Evolutionary conservation across 2,329 filamentous ascomycete species (phyloP).

Genomic region (Penicillium janthinellum): DNA sequence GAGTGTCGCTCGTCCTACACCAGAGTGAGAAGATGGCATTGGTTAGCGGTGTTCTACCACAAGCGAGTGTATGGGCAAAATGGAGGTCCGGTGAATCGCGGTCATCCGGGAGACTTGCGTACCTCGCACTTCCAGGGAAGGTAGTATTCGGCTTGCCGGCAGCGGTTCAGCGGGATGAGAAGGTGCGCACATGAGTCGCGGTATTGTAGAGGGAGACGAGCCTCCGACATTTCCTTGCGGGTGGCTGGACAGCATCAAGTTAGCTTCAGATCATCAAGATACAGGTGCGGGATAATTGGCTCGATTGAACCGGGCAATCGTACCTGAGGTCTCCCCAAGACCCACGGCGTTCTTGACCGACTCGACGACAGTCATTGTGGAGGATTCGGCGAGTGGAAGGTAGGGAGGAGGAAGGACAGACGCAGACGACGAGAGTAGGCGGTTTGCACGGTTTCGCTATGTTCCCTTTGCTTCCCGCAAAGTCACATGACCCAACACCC

Average conservation of each 20-base stretch:
- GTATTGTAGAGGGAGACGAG: constrained; percentile 84
- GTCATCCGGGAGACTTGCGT: constrained; percentile 39
- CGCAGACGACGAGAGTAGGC: constrained; percentile 27
- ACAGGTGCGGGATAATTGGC: constrained; percentile 7
- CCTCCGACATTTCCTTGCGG: constrained; percentile 90
- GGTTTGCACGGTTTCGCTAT: constrained; percentile 31
- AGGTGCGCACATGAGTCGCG: constrained; percentile 94
- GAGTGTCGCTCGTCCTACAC: constrained; percentile 86
- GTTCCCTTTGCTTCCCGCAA: constrained; percentile 30
- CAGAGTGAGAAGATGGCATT: constrained; percentile 1
- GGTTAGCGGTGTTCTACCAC: constrained; percentile 5
- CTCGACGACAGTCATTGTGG: constrained; percentile 51
- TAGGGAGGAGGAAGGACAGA: constrained; percentile 22
- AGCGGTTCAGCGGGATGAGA: constrained; percentile 92
- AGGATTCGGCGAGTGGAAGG: constrained; percentile 15
- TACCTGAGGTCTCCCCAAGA: constrained; percentile 44
- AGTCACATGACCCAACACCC: constrained; percentile 18
- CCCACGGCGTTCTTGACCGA: constrained; percentile 53
- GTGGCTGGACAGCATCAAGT: constrained; percentile 28
- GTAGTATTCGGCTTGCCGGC: constrained; percentile 89
- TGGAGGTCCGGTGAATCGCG: background rate
- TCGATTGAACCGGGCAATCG: constrained; percentile 31
- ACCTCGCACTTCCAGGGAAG: constrained; percentile 98
- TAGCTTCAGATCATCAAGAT: constrained; percentile 17
- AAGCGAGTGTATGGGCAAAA: background rate